Evolutionary conservation across 1,284 basidiomycete genomes (phyloP).

Genomic region (Cerrena zonata): DNA sequence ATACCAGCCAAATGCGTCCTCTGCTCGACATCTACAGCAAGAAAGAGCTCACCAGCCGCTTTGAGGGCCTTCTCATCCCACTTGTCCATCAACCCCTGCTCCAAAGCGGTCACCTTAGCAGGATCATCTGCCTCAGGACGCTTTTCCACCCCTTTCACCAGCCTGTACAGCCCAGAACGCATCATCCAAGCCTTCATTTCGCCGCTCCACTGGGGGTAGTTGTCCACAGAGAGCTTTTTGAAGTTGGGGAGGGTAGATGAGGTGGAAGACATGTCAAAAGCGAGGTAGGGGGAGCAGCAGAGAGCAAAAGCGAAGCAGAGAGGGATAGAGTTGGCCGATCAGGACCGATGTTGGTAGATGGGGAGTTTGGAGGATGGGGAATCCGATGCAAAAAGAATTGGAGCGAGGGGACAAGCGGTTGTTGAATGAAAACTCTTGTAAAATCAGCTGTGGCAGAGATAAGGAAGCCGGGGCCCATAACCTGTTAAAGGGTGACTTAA

Average conservation of each 20-base stretch:
- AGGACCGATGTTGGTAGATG: not conserved
- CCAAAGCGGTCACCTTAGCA: not conserved
- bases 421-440: not conserved
- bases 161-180: not conserved
- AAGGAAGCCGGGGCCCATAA: too few species aligned
- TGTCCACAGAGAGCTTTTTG: not conserved
- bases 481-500: too few species aligned
- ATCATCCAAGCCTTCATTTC: constrained; percentile 1
- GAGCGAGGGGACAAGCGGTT: not conserved
- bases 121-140: not conserved
- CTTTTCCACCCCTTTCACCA: not conserved
- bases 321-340: not conserved
- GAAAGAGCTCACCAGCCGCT: not conserved
- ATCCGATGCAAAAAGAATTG: not conserved
- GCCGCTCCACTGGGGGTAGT: constrained; percentile 2
- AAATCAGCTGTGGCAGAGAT: too few species aligned
- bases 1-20: constrained; percentile 1
- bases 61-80: not conserved
- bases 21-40: not conserved
- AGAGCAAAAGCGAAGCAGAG: not conserved
- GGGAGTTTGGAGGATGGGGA: not conserved
- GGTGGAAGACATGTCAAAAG: not conserved
- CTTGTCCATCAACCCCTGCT: too few species aligned
- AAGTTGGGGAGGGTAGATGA: not conserved
- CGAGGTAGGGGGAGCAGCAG: not conserved